Evolutionary conservation across 306 rosid species (phyloP).

Genomic region (Sindora glabra): DNA sequence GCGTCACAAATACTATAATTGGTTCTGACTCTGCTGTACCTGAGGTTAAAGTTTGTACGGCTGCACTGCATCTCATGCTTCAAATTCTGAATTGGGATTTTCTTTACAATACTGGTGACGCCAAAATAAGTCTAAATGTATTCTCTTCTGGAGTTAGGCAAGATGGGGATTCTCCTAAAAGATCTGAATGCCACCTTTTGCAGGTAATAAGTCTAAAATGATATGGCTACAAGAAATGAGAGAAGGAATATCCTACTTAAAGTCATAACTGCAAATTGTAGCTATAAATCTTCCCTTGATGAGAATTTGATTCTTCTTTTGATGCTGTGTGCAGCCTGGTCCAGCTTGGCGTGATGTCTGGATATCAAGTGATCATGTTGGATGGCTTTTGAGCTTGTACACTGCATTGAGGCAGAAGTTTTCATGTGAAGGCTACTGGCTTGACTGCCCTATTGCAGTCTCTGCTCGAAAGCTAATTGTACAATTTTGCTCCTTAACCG

Average conservation of each 20-base stretch:
- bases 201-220: slow-evolving; percentile 70
- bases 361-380: slow-evolving; percentile 64
- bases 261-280: slow-evolving; percentile 10
- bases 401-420: slow-evolving; percentile 71
- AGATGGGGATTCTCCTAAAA: slow-evolving; percentile 59
- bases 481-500: slow-evolving; percentile 81
- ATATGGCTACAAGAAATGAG: neutral
- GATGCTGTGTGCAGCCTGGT: slow-evolving; percentile 72
- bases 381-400: slow-evolving; percentile 88
- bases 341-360: slow-evolving; percentile 79
- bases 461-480: slow-evolving; percentile 85
- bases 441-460: slow-evolving; percentile 82
- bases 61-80: slow-evolving; percentile 81
- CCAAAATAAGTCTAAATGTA: slow-evolving; percentile 35
- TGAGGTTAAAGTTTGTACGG: slow-evolving; percentile 80
- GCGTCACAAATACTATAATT: slow-evolving; percentile 66
- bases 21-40: slow-evolving; percentile 62
- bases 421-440: slow-evolving; percentile 79
- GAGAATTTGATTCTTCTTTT: slow-evolving; percentile 15
- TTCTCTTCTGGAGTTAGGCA: slow-evolving; percentile 55
- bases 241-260: neutral
- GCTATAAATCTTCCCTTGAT: slow-evolving; percentile 1
- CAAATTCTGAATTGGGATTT: slow-evolving; percentile 98
- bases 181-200: slow-evolving; percentile 71
- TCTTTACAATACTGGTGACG: slow-evolving; percentile 28